Evolutionary conservation across 1,139 yeast species (phyloP).

Genomic region (Zygotorulaspora mrakii): DNA sequence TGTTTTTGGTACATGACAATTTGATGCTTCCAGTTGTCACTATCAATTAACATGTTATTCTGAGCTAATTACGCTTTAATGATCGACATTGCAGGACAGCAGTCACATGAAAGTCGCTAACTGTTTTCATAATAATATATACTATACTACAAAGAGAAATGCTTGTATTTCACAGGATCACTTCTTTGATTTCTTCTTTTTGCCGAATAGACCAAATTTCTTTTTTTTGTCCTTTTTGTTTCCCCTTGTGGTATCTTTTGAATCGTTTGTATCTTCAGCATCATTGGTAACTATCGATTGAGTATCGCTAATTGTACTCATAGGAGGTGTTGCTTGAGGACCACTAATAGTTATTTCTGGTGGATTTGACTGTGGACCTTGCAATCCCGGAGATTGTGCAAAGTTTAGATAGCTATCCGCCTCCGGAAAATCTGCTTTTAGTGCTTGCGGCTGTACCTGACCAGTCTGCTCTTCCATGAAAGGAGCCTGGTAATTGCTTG

Average conservation of each 20-base stretch:
- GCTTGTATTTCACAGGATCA: constrained; percentile 6
- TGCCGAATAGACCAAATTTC: constrained; percentile 32
- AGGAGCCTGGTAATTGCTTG: constrained; percentile 4
- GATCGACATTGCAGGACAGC: no score
- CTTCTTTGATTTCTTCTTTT: constrained; percentile 27
- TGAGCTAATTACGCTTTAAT: background rate
- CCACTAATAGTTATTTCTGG: constrained; percentile 15
- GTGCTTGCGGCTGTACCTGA: constrained; percentile 2
- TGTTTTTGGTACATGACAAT: no score
- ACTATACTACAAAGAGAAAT: constrained; percentile 2
- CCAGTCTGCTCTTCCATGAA: constrained; percentile 1
- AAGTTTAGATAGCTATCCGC: background rate
- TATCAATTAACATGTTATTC: no score
- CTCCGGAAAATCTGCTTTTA: constrained; percentile 3
- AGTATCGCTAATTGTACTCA: no score
- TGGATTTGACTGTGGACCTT: constrained; percentile 10
- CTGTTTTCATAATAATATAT: constrained; percentile 6
- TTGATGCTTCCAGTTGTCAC: no score
- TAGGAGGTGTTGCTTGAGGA: no score
- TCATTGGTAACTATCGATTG: constrained; percentile 7
- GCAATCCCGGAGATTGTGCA: no score
- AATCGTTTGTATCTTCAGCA: constrained; percentile 8
- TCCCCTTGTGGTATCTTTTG: no score
- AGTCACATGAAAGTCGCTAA: no score
- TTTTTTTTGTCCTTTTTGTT: constrained; percentile 25